Evolutionary conservation across 1,284 basidiomycete genomes (phyloP).

Genomic region (Melampsora larici-populina): DNA sequence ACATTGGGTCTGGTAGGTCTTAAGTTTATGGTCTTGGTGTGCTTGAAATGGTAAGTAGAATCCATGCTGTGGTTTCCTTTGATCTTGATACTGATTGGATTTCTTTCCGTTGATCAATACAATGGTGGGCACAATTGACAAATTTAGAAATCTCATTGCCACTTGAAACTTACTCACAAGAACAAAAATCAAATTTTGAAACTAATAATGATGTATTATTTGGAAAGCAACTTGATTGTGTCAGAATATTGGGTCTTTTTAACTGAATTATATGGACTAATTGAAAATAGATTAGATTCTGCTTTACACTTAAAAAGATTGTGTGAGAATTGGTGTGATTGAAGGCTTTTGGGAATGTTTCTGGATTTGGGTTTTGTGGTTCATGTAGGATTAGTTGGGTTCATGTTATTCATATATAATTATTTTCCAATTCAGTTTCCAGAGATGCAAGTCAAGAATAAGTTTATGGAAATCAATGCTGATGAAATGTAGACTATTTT

Average conservation of each 20-base stretch:
- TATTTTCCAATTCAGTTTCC: too few relatives aligned
- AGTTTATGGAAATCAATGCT: too few relatives aligned
- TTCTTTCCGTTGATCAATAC: neutral
- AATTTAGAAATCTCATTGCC: constrained; percentile 22
- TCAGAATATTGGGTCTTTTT: constrained; percentile 15
- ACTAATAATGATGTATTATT: neutral
- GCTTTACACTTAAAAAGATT: constrained; percentile 20
- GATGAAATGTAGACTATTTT: too few relatives aligned
- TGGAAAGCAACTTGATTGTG: constrained; percentile 6
- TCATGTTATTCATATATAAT: too few relatives aligned
- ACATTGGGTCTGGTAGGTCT: neutral
- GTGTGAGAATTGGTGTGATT: constrained; percentile 38
- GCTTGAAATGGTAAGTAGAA: constrained; percentile 30
- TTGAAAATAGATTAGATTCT: constrained; percentile 4
- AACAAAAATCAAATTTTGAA: neutral
- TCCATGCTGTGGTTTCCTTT: too few relatives aligned
- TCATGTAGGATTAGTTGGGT: too few relatives aligned
- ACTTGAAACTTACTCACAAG: neutral
- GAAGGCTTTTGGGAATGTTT: too few relatives aligned
- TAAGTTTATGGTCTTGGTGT: constrained; percentile 32
- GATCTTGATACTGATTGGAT: too few relatives aligned
- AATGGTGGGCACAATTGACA: constrained; percentile 34
- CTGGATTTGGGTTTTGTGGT: too few relatives aligned
- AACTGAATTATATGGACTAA: constrained; percentile 5
- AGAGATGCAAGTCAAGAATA: too few relatives aligned